Percentiles rank a stretch among this genome's conserved stretches.
phyloP scores from a whole-genome alignment of 2,329 filamentous ascomycete species.

The Dothideomycetes sp. region DNA sequence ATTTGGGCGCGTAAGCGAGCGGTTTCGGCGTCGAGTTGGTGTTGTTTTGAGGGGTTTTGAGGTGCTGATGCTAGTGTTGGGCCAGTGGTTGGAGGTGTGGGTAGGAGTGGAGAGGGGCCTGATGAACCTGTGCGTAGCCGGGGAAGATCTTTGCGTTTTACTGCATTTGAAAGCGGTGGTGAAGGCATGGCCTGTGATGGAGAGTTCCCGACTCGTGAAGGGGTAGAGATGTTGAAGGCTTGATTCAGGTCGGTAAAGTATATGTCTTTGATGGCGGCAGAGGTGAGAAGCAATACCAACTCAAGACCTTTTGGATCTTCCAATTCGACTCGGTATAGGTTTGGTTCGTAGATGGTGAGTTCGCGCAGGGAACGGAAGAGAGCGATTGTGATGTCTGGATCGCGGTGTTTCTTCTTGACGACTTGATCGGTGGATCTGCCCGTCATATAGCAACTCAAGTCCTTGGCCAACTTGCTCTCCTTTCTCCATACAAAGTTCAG shows the following conservation, averaged over 20 bases:
- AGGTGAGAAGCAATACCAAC: conserved; percentile 59
- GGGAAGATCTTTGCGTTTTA: conserved; percentile 21
- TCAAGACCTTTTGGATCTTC: conserved; percentile 93
- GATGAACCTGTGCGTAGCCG: conserved; percentile 20
- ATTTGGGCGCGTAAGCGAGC: conserved; percentile 35
- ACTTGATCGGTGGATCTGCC: conserved; percentile 60
- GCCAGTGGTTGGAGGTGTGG: conserved; percentile 5
- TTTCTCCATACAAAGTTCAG: conserved; percentile 82
- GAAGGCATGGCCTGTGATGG: no score
- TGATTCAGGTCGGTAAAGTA: conserved; percentile 57
- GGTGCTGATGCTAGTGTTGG: conserved; percentile 25
- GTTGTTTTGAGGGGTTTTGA: conserved; percentile 44
- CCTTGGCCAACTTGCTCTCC: conserved; percentile 75
- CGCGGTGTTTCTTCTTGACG: conserved; percentile 67
- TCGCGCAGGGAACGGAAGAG: conserved; percentile 69
- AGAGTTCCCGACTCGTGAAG: conserved; percentile 24
- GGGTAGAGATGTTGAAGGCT: conserved; percentile 63
- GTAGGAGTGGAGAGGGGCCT: neutral
- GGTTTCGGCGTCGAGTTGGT: conserved; percentile 44
- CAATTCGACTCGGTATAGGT: conserved; percentile 79
- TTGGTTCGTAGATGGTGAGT: conserved; percentile 87
- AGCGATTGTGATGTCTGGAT: conserved; percentile 92
- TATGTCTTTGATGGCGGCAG: conserved; percentile 52
- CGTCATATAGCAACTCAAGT: conserved; percentile 79
- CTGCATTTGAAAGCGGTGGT: conserved; percentile 16